phyloP scores from a whole-genome alignment of 371 early-diverging fungal genomes.

The Syncephalastrum contaminatum region DNA sequence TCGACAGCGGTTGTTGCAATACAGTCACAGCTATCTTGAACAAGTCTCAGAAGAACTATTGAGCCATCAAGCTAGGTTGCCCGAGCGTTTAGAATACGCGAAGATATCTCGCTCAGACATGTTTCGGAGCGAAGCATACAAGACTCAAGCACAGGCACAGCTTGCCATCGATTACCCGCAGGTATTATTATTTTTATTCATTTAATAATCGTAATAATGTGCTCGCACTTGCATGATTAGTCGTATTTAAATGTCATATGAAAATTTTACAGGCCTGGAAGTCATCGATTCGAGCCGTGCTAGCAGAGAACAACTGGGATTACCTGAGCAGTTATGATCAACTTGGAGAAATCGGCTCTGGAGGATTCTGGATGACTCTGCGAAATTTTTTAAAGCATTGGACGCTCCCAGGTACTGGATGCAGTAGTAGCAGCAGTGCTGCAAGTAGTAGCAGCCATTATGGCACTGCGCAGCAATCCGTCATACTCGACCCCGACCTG shows the following conservation, averaged over 20 bases:
- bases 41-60: slow-evolving; percentile 31
- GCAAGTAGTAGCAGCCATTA: background rate
- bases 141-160: slow-evolving; percentile 30
- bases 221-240: background rate
- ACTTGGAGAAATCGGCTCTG: slow-evolving; percentile 39
- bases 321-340: slow-evolving; percentile 41
- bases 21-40: slow-evolving; percentile 37
- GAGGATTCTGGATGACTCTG: slow-evolving; percentile 40
- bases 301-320: slow-evolving; percentile 60
- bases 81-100: slow-evolving; percentile 38
- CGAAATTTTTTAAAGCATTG: slow-evolving; percentile 39
- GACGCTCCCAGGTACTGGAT: slow-evolving; percentile 11
- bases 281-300: slow-evolving; percentile 53
- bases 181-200: slow-evolving; percentile 10
- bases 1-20: slow-evolving; percentile 27
- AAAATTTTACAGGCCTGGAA: slow-evolving; percentile 41
- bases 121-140: slow-evolving; percentile 36
- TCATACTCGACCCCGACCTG: slow-evolving; percentile 20
- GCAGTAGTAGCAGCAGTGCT: background rate
- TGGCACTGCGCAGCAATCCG: background rate
- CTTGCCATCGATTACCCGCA: slow-evolving; percentile 39
- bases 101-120: slow-evolving; percentile 33
- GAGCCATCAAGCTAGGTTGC: slow-evolving; percentile 9
- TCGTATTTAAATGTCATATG: background rate
- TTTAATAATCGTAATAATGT: background rate